A percentile compares a stretch with the other conserved stretches of the same genome.
Evolutionary conservation across 306 rosid genomes (phyloP).

Genomic region (Rubus idaeus): DNA sequence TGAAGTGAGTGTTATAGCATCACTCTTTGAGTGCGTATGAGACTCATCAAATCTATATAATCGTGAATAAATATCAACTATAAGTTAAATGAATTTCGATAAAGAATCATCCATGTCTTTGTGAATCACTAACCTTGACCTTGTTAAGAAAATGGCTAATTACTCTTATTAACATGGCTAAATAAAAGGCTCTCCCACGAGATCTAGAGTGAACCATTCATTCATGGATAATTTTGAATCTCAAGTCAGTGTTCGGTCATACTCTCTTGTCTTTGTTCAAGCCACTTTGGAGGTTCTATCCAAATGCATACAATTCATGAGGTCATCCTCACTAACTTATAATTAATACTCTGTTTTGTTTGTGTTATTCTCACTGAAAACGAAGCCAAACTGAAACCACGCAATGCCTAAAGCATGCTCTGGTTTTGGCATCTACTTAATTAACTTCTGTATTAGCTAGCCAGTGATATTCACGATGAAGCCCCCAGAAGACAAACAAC

Average conservation of each 20-base stretch:
- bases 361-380: background rate
- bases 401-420: background rate
- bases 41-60: too few relatives aligned
- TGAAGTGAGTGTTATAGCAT: too few relatives aligned
- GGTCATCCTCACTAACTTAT: background rate
- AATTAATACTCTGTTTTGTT: background rate
- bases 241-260: background rate
- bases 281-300: background rate
- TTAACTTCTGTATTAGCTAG: background rate
- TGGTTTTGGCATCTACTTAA: conserved; percentile 1
- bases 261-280: background rate
- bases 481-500: background rate
- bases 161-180: background rate
- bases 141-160: too few relatives aligned
- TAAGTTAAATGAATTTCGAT: background rate
- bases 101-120: background rate
- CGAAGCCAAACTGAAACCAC: background rate
- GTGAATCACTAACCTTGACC: background rate
- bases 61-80: background rate
- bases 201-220: background rate
- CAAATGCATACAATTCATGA: background rate
- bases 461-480: background rate
- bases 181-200: background rate
- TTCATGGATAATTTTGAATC: background rate
- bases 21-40: too few relatives aligned